Percentiles rank a stretch among this genome's conserved stretches.
Conservation (phyloP, 2,329 filamentous ascomycete species). For the Neofusicoccum sp. region DNA sequence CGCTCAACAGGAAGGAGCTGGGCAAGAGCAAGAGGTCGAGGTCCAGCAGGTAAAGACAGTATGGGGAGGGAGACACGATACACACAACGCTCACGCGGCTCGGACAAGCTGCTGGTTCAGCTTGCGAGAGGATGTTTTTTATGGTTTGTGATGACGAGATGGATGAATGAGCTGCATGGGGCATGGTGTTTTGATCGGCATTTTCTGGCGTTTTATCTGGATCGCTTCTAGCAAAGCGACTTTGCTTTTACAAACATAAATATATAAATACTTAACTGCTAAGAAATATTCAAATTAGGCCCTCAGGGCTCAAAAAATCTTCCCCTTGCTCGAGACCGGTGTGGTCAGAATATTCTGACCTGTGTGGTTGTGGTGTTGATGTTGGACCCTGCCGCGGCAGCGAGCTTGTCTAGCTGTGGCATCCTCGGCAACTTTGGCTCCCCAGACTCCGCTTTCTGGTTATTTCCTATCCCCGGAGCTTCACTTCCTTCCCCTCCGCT, state of each 20-base stretch:
- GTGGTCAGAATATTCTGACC: background rate
- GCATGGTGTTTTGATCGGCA: constrained; percentile 14
- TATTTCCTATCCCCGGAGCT: background rate
- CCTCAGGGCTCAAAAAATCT: background rate
- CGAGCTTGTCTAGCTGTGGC: background rate
- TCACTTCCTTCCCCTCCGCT: background rate
- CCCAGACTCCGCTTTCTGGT: constrained; percentile 3
- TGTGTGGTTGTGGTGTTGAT: background rate
- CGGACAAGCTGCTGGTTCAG: constrained; percentile 1
- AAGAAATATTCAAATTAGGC: constrained; percentile 4
- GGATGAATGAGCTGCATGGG: background rate
- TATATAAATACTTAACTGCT: background rate
- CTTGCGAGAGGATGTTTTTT: background rate
- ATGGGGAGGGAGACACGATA: background rate
- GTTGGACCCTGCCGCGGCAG: constrained; percentile 4
- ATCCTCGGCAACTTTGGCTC: constrained; percentile 11
- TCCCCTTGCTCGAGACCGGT: background rate
- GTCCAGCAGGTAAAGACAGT: background rate
- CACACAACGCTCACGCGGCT: constrained; percentile 7
- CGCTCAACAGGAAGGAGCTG: constrained; percentile 68
- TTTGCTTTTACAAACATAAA: background rate
- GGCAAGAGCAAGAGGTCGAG: constrained; percentile 51
- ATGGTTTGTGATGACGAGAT: constrained; percentile 13
- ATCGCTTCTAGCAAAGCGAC: background rate
- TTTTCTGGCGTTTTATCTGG: constrained; percentile 13